Evolutionary conservation across 169 alveolate species (phyloP).

Genomic region (Plasmodium adleri): DNA sequence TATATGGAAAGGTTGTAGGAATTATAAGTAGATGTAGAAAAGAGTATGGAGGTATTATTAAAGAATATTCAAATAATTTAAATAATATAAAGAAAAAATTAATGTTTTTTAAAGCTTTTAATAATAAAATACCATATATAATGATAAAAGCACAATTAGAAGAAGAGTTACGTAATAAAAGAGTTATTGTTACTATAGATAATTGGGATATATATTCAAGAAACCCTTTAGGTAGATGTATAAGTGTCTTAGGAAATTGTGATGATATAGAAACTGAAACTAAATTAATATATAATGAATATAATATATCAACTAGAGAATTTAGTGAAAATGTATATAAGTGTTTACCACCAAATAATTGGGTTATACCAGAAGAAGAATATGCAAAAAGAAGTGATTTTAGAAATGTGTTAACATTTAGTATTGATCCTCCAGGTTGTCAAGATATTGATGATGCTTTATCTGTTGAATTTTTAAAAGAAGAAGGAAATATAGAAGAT

Average conservation of each 20-base stretch:
- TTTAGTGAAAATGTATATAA: conserved; percentile 92
- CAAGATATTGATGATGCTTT: conserved; percentile 99
- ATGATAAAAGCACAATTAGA: conserved; percentile 87
- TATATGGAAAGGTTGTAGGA: conserved; percentile 93
- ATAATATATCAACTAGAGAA: conserved; percentile 86
- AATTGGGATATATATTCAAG: conserved; percentile 89
- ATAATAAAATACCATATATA: conserved; percentile 92
- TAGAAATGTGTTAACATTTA: conserved; percentile 91
- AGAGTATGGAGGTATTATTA: conserved; percentile 95
- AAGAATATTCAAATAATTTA: conserved; percentile 79
- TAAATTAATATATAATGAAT: conserved; percentile 87
- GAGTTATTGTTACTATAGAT: conserved; percentile 93
- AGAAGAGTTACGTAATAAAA: conserved; percentile 88
- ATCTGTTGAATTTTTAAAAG: conserved; percentile 86
- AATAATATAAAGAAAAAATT: conserved; percentile 79
- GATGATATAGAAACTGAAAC: conserved; percentile 93
- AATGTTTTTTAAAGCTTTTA: conserved; percentile 93
- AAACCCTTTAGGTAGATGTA: conserved; percentile 95
- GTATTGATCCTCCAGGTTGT: conserved; percentile 99
- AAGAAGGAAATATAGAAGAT: not conserved
- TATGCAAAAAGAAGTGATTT: conserved; percentile 85
- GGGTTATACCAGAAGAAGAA: conserved; percentile 91
- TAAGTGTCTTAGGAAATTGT: conserved; percentile 92
- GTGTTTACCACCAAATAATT: conserved; percentile 94
- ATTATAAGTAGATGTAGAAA: conserved; percentile 91